These are phyloP conservation scores for Sordariomycetes sp. DNA, from an alignment of 2,329 filamentous ascomycete genomes.

Conservation along the genomic window DNA sequence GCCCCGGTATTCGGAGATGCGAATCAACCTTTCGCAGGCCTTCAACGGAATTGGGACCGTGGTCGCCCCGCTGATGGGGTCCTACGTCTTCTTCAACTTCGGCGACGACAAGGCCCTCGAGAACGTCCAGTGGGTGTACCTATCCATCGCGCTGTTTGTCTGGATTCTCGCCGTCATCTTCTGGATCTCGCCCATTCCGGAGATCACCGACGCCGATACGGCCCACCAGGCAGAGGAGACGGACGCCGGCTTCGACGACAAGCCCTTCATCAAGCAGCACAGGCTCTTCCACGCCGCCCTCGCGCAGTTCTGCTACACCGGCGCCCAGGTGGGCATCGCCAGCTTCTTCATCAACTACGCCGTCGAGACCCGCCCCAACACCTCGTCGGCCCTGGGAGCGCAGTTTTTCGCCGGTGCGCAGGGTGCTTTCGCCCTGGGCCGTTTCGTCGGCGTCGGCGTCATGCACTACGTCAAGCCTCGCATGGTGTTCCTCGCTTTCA, in stretches of 20 bases:
- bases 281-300: slow-evolving; percentile 50
- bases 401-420: slow-evolving; percentile 48
- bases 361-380: slow-evolving; percentile 12
- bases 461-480: slow-evolving; percentile 45
- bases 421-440: slow-evolving; percentile 46
- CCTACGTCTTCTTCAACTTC: slow-evolving; percentile 49
- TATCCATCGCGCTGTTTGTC: slow-evolving; percentile 51
- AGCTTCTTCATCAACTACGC: slow-evolving; percentile 43
- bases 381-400: slow-evolving; percentile 12
- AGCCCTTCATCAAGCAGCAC: slow-evolving; percentile 45
- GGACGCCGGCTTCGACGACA: slow-evolving; percentile 22
- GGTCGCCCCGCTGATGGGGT: slow-evolving; percentile 46
- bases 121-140: slow-evolving; percentile 55
- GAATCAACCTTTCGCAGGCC: slow-evolving; percentile 64
- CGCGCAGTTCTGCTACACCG: slow-evolving; percentile 54
- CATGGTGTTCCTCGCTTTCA: slow-evolving; percentile 41
- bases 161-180: slow-evolving; percentile 45
- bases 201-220: slow-evolving; percentile 54
- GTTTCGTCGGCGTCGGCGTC: slow-evolving; percentile 42
- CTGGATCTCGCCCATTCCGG: slow-evolving; percentile 38
- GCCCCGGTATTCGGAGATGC: slow-evolving; percentile 59
- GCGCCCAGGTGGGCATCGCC: slow-evolving; percentile 43
- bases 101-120: slow-evolving; percentile 35
- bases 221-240: slow-evolving; percentile 32
- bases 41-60: slow-evolving; percentile 58